Evolutionary conservation across 352 stramenopile species (phyloP), one percentile per base, ranked within the genome.

Genomic region (Phytophthora citricola): DNA sequence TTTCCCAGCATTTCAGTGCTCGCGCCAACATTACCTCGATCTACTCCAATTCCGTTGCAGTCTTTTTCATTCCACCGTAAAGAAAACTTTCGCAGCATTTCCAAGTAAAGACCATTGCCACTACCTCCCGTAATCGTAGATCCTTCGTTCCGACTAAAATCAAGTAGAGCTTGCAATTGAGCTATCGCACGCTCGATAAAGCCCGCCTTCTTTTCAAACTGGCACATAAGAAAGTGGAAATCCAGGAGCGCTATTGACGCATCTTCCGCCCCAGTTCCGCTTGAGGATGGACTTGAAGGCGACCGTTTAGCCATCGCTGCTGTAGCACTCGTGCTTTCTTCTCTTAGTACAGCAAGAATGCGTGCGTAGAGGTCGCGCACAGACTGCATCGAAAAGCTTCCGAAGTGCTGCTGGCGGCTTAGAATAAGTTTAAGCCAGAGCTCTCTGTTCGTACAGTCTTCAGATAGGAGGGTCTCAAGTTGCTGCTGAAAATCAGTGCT

Each of bases 341-440:
- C 64, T 58, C 72, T 71, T 27, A 91, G 62, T 24, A 92, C 69
- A 17, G 74, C 59, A 15, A 93, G 45, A 29, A 91, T 73, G 8
- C 88, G 79, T 20, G 86, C 88, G 52, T 86, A 94, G 22, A 91
- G 43, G 29, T 96, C 79, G 9, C 86, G 86, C 17, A 92, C 48
- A 44, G 78, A 70, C 6, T 86, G 70, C 61, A 94, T 76, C 1
- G 81, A 90, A 54, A 96, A 96, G 29, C 51, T 76, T 22, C 79
- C 69, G 68, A 94, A 96, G 14, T 86, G 80, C 54, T 93, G 78
- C 26, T 87, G 79, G 1, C 58, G 67, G 47, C 40, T 69, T 39
- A 76, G 52, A 10, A 96, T 38, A 34, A 92, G 50, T 24, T 81
- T 81, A 17, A 76, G 22, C 88, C 88, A 96, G 26, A 93, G 51